Evolutionary conservation across 2,329 filamentous ascomycete species (phyloP).

Genomic region (Ophiostoma tasmaniense): DNA sequence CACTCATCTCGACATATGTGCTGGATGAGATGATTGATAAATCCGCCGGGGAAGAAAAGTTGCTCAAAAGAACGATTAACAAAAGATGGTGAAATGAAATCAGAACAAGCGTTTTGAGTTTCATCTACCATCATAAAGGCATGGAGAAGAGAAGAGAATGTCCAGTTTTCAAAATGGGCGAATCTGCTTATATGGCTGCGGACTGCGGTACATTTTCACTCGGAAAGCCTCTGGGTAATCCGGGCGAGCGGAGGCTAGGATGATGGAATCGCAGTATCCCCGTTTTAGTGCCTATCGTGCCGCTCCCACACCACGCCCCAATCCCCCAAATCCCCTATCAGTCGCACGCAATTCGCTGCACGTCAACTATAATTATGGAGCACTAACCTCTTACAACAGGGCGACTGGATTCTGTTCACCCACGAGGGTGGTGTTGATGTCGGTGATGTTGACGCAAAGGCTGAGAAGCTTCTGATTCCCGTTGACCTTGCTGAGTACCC

Average conservation of each 20-base stretch:
- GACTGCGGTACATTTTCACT: constrained; percentile 2
- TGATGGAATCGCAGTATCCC: constrained; percentile 24
- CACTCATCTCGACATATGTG: background rate
- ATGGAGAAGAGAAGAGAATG: background rate
- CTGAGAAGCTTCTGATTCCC: constrained; percentile 95
- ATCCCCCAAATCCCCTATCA: constrained; percentile 6
- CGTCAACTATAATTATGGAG: constrained; percentile 12
- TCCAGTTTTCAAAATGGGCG: constrained; percentile 2
- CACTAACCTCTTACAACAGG: constrained; percentile 43
- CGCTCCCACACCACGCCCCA: background rate
- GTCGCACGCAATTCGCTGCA: constrained; percentile 1
- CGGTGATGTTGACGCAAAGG: constrained; percentile 97
- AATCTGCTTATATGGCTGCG: constrained; percentile 10
- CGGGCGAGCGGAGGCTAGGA: constrained; percentile 41
- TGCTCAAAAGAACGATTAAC: background rate
- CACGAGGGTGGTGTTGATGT: constrained; percentile 99
- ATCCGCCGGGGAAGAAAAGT: background rate
- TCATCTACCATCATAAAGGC: background rate
- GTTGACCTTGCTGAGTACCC: constrained; percentile 92
- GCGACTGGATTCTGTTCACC: constrained; percentile 99
- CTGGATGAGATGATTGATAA: background rate
- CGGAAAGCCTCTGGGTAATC: constrained; percentile 6
- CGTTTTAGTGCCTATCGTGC: constrained; percentile 16
- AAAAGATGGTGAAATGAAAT: background rate
- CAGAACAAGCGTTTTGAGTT: constrained; percentile 3